Percentiles rank a stretch among this genome's conserved stretches.
phyloP scores from a whole-genome alignment of 2,329 filamentous ascomycete species.

The Lachnellula arida region DNA sequence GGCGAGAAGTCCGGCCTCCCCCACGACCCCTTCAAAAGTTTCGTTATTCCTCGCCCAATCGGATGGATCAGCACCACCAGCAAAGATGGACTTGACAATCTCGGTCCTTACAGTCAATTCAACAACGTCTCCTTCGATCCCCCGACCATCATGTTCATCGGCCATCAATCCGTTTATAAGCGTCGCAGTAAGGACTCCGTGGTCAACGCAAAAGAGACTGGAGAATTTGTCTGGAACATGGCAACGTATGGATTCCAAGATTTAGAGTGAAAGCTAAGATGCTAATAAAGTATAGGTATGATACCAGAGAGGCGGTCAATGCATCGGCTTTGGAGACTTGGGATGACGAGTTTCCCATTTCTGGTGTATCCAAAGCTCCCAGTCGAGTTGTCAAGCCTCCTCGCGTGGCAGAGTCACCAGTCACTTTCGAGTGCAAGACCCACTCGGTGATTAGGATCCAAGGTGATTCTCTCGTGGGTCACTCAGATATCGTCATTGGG shows the following conservation, averaged over 20 bases:
- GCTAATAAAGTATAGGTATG: not conserved
- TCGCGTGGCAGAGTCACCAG: constrained; percentile 15
- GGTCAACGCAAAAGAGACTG: constrained; percentile 12
- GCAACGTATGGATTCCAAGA: constrained; percentile 8
- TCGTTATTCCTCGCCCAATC: constrained; percentile 4
- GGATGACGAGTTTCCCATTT: constrained; percentile 13
- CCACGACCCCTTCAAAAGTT: constrained; percentile 13
- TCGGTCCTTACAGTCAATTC: constrained; percentile 13
- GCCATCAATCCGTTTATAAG: constrained; percentile 13
- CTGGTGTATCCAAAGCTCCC: constrained; percentile 8
- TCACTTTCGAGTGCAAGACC: constrained; percentile 14
- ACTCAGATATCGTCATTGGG: constrained; percentile 18
- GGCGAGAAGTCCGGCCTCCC: constrained; percentile 8
- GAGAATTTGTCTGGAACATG: constrained; percentile 19
- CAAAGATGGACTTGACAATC: constrained; percentile 10
- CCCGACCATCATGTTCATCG: constrained; percentile 13
- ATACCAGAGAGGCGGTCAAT: constrained; percentile 1
- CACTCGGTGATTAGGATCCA: constrained; percentile 13
- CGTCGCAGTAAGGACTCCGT: constrained; percentile 12
- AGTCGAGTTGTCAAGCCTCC: constrained; percentile 11
- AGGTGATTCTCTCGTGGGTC: constrained; percentile 11
- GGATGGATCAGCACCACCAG: constrained; percentile 8
- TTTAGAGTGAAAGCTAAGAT: not conserved
- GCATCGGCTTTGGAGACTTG: constrained; percentile 7
- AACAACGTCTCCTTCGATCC: constrained; percentile 16